Percentiles rank a stretch among this genome's conserved stretches.
phyloP scores from a whole-genome alignment of 352 stramenopile genomes.

The Pseudoperonospora humuli region DNA sequence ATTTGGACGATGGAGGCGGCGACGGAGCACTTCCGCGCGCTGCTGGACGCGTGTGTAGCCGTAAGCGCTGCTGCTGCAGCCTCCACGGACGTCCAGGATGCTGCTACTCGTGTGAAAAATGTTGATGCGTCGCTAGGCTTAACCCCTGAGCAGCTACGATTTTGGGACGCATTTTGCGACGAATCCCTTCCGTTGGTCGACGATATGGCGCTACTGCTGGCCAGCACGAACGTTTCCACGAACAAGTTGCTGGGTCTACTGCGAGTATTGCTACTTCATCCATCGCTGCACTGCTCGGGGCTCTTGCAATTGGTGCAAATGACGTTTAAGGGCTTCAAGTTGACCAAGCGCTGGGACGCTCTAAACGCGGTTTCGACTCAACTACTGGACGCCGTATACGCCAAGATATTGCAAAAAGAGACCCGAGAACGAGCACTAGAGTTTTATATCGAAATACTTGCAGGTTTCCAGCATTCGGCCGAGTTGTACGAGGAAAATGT shows the following conservation, averaged over 20 bases:
- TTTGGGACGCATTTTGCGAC: conserved; percentile 38
- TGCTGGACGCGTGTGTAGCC: conserved; percentile 34
- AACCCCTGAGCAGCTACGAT: conserved; percentile 33
- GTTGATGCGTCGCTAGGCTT: conserved; percentile 18
- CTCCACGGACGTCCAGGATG: background rate
- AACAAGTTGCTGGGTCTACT: conserved; percentile 30
- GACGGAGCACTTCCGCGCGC: conserved; percentile 31
- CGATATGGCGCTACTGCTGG: conserved; percentile 57
- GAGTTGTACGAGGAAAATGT: conserved; percentile 43
- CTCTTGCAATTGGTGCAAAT: conserved; percentile 47
- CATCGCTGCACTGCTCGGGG: conserved; percentile 27
- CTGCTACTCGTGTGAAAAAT: background rate
- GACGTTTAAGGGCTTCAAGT: conserved; percentile 59
- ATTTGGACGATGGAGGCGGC: conserved; percentile 26
- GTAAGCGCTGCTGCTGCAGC: conserved; percentile 14
- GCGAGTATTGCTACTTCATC: conserved; percentile 29
- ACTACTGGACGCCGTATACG: conserved; percentile 35
- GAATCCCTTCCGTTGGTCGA: conserved; percentile 26
- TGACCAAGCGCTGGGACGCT: conserved; percentile 67
- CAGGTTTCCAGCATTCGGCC: conserved; percentile 71
- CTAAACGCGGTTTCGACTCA: conserved; percentile 31
- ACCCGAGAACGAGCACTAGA: conserved; percentile 23
- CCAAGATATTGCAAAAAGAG: conserved; percentile 21
- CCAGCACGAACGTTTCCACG: conserved; percentile 34
- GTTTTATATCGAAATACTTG: conserved; percentile 59